Evolutionary conservation across 1,284 basidiomycete genomes (phyloP).

Genomic region (Malassezia yamatoensis): DNA sequence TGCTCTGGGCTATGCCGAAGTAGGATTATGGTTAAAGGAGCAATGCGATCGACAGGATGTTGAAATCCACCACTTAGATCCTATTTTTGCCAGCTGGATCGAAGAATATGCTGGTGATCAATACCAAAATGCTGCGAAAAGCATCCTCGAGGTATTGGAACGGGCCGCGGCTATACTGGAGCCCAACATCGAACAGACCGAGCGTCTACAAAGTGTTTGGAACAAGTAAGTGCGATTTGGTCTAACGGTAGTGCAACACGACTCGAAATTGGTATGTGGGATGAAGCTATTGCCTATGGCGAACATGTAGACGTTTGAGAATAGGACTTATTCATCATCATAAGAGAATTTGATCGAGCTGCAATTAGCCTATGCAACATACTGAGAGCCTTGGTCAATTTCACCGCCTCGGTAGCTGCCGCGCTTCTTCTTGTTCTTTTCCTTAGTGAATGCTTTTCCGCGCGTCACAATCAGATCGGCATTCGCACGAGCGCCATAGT

Average conservation of each 20-base stretch:
- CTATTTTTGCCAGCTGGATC: slow-evolving; percentile 57
- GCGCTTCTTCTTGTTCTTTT: slow-evolving; percentile 98
- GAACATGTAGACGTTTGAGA: neutral
- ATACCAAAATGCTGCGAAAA: slow-evolving; percentile 63
- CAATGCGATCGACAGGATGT: neutral
- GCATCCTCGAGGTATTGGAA: slow-evolving; percentile 54
- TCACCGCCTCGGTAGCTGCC: slow-evolving; percentile 53
- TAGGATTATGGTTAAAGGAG: slow-evolving; percentile 52
- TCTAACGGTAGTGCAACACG: slow-evolving; percentile 49
- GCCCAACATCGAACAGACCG: slow-evolving; percentile 58
- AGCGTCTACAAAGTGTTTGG: slow-evolving; percentile 66
- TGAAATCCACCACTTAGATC: neutral
- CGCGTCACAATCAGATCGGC: slow-evolving; percentile 82
- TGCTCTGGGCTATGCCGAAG: slow-evolving; percentile 85
- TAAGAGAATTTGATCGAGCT: slow-evolving; percentile 46
- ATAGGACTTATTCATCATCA: slow-evolving; percentile 29
- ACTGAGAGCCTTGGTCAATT: slow-evolving; percentile 43
- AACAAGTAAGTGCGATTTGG: slow-evolving; percentile 53
- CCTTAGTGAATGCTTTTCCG: slow-evolving; percentile 89
- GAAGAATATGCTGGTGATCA: slow-evolving; percentile 64
- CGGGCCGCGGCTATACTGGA: slow-evolving; percentile 53
- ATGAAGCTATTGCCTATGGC: slow-evolving; percentile 54
- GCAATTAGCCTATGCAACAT: slow-evolving; percentile 5
- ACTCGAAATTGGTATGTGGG: slow-evolving; percentile 82
- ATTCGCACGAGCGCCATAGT: slow-evolving; percentile 78